Percentiles rank a stretch among this genome's conserved stretches.
phyloP scores from a whole-genome alignment of 2,329 filamentous ascomycete genomes.

The Phaeosphaeria sp. region DNA sequence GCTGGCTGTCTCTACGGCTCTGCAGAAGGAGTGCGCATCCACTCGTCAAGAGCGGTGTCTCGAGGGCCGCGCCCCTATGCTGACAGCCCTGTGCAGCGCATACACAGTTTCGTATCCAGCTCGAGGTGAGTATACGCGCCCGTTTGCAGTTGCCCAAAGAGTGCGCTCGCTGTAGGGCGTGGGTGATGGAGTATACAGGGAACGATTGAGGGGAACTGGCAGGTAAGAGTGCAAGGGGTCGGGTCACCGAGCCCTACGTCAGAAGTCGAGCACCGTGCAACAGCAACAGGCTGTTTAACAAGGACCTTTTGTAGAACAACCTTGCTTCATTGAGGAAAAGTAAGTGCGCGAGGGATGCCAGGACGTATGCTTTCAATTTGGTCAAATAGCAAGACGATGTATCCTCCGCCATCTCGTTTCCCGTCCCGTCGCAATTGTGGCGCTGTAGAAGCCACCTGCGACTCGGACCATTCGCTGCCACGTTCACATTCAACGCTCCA shows the following conservation, averaged over 20 bases:
- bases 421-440: not conserved
- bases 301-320: not conserved
- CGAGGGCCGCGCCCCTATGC: constrained; percentile 24
- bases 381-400: not conserved
- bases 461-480: not conserved
- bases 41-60: not conserved
- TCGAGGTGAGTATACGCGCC: not conserved
- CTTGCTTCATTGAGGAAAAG: not conserved
- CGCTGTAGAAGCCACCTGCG: not conserved
- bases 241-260: constrained; percentile 4
- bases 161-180: not conserved
- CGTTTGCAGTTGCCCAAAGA: not conserved
- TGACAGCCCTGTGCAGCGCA: constrained; percentile 16
- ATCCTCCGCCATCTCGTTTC: not conserved
- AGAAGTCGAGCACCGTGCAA: not conserved
- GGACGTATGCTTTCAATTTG: not conserved
- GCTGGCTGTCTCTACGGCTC: not conserved
- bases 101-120: constrained; percentile 14
- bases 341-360: not conserved
- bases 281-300: not conserved
- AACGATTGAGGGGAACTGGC: not conserved
- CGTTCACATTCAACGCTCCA: too few relatives aligned
- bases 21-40: not conserved
- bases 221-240: constrained; percentile 10
- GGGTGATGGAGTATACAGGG: not conserved